Evolutionary conservation across 177 flowering plant species (phyloP).

Genomic region (Vitis hybrid): DNA sequence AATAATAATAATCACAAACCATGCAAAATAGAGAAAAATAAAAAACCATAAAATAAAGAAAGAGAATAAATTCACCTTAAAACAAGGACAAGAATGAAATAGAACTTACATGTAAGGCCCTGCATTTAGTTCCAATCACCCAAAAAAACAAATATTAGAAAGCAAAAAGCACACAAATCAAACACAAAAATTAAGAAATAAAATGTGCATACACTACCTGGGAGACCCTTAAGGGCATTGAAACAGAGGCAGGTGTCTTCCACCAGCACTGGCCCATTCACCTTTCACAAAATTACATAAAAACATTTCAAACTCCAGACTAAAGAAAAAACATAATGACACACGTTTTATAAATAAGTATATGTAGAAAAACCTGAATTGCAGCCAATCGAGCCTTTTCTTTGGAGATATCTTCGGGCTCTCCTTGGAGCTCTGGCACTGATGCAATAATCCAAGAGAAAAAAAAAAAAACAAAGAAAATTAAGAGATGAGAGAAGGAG

Average conservation of each 20-base stretch:
- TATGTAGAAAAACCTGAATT: constrained; percentile 37
- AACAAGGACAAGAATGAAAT: constrained; percentile 5
- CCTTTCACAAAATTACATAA: constrained; percentile 32
- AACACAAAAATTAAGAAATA: background rate
- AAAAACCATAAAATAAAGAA: background rate
- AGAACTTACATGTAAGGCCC: constrained; percentile 95
- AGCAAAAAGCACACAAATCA: background rate
- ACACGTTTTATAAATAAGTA: background rate
- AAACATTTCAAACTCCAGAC: background rate
- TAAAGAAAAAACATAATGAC: background rate
- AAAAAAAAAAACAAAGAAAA: background rate
- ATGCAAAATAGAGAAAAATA: background rate
- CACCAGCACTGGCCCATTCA: constrained; percentile 88
- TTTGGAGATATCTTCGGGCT: constrained; percentile 91
- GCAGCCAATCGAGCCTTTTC: constrained; percentile 95
- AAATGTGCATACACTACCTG: constrained; percentile 42
- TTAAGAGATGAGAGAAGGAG: background rate
- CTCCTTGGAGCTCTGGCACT: constrained; percentile 98
- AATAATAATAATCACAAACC: too few relatives aligned
- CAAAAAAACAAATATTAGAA: constrained; percentile 6
- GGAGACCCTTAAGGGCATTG: constrained; percentile 93
- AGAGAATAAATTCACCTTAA: constrained; percentile 28
- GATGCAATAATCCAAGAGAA: background rate
- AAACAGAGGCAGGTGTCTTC: constrained; percentile 98
- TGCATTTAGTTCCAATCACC: constrained; percentile 35